A percentile compares a stretch with the other conserved stretches of the same genome.
phyloP scores from a whole-genome alignment of 805 yeast species.

The Lachancea thermotolerans region DNA sequence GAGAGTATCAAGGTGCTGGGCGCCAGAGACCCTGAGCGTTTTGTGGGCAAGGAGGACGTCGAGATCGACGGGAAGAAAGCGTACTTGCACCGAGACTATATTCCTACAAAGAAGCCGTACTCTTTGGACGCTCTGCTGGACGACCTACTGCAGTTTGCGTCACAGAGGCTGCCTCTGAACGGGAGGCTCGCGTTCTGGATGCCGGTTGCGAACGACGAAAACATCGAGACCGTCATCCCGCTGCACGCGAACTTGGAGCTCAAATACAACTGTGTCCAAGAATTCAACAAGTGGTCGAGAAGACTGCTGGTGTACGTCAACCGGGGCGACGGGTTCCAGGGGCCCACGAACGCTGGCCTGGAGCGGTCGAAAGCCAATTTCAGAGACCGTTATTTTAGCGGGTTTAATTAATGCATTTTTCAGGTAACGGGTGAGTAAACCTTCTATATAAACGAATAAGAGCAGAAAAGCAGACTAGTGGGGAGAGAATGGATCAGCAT shows the following conservation, averaged over 20 bases:
- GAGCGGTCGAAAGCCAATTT: conserved; percentile 50
- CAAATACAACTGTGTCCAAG: conserved; percentile 72
- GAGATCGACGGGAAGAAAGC: conserved; percentile 78
- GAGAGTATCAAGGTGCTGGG: conserved; percentile 95
- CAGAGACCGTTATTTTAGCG: conserved; percentile 68
- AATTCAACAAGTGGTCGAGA: conserved; percentile 90
- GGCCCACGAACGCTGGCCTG: conserved; percentile 39
- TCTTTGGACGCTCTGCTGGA: conserved; percentile 69
- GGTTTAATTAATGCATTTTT: conserved; percentile 39
- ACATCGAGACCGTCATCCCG: conserved; percentile 63
- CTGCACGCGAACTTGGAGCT: conserved; percentile 68
- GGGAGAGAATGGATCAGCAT: not conserved
- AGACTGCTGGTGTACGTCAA: conserved; percentile 75
- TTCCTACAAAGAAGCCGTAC: conserved; percentile 90
- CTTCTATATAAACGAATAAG: not conserved
- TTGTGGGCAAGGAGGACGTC: conserved; percentile 63
- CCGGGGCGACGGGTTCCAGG: conserved; percentile 48
- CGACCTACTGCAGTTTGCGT: conserved; percentile 69
- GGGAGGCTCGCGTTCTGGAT: conserved; percentile 91
- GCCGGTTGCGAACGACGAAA: conserved; percentile 93
- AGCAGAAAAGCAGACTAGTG: not conserved
- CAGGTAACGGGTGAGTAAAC: not conserved
- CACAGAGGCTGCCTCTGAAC: conserved; percentile 58
- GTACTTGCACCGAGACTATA: conserved; percentile 68
- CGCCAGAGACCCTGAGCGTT: conserved; percentile 60